Conservation (phyloP, 2,329 filamentous ascomycete species). For the Botryotinia convoluta region DNA sequence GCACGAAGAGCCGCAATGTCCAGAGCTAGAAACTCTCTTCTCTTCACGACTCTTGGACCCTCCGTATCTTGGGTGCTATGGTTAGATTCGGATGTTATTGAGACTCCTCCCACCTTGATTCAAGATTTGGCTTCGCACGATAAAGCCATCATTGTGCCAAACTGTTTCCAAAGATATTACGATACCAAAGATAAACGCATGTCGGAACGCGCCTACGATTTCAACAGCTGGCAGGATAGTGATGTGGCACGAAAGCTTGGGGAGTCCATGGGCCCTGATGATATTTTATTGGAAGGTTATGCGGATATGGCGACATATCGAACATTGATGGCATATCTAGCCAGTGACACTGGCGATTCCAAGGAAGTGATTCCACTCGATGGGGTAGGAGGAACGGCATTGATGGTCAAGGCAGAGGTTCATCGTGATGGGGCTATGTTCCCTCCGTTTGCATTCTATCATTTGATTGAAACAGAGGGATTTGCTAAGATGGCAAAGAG, state of each 20-base stretch:
- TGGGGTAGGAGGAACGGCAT: slow-evolving; percentile 87
- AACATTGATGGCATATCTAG: slow-evolving; percentile 84
- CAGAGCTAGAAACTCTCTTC: slow-evolving; percentile 85
- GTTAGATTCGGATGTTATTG: slow-evolving; percentile 89
- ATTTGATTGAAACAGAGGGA: slow-evolving; percentile 95
- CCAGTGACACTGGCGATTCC: slow-evolving; percentile 53
- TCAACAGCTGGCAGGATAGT: slow-evolving; percentile 96
- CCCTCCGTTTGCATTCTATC: slow-evolving; percentile 91
- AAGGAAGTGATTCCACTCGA: slow-evolving; percentile 73
- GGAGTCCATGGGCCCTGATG: slow-evolving; percentile 79
- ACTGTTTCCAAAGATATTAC: slow-evolving; percentile 87
- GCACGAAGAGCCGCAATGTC: slow-evolving; percentile 84
- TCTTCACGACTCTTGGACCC: slow-evolving; percentile 92
- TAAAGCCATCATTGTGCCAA: slow-evolving; percentile 89
- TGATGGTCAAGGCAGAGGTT: slow-evolving; percentile 94
- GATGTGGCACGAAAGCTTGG: slow-evolving; percentile 73
- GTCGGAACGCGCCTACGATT: slow-evolving; percentile 86
- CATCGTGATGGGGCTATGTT: slow-evolving; percentile 99
- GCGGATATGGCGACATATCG: slow-evolving; percentile 89
- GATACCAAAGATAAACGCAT: slow-evolving; percentile 66
- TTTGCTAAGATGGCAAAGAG: slow-evolving; percentile 96
- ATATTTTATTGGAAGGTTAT: slow-evolving; percentile 92
- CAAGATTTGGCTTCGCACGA: slow-evolving; percentile 87
- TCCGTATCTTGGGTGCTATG: slow-evolving; percentile 94
- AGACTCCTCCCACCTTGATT: slow-evolving; percentile 80